These are phyloP conservation scores for Linum trigynum DNA, from an alignment of 345 rosid species.

Conservation along the genomic window DNA sequence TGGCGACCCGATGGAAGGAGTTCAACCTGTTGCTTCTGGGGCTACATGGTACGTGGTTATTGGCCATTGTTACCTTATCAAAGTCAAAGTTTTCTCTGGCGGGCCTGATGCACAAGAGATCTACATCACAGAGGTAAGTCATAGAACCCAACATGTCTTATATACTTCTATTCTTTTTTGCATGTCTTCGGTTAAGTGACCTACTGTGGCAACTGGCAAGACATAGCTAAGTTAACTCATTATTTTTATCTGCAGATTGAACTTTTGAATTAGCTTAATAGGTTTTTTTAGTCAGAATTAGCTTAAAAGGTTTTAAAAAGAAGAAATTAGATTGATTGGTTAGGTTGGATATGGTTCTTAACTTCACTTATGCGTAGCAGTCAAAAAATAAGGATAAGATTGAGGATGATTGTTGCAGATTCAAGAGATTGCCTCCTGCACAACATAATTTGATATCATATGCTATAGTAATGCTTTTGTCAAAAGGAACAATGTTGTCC, in stretches of 20 bases:
- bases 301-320: no score
- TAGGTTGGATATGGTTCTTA: neutral
- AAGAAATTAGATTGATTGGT: neutral
- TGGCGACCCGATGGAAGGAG: slow-evolving; percentile 49
- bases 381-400: neutral
- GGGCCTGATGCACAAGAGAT: slow-evolving; percentile 66
- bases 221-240: neutral
- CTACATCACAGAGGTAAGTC: slow-evolving; percentile 68
- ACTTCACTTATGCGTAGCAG: neutral
- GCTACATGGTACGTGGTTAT: slow-evolving; percentile 69
- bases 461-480: neutral
- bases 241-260: neutral
- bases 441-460: neutral
- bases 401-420: neutral
- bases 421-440: neutral
- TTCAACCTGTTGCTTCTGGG: slow-evolving; percentile 42
- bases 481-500: neutral
- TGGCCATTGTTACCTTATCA: slow-evolving; percentile 58
- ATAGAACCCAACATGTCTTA: neutral
- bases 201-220: neutral
- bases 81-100: slow-evolving; percentile 58
- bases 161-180: neutral
- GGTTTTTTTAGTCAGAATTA: neutral
- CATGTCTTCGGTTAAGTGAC: neutral
- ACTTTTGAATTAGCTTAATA: neutral